Conservation (phyloP, 768 basidiomycete species). For the Boletus subparvulus region DNA sequence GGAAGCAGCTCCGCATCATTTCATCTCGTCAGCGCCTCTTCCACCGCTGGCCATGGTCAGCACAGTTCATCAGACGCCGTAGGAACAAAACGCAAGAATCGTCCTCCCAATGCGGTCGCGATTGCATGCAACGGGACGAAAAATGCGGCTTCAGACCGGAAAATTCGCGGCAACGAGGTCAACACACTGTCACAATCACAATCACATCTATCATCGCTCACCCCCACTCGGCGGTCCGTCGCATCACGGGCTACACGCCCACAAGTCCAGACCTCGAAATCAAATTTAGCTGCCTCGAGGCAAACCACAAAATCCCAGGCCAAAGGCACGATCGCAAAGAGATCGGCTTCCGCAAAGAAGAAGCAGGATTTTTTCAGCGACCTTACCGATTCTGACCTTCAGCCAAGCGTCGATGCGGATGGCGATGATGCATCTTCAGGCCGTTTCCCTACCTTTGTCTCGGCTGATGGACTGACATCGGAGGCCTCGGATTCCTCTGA, state of each 20-base stretch:
- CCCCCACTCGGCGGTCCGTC: slow-evolving; percentile 19
- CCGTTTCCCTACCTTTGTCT: slow-evolving; percentile 66
- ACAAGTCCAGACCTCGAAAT: slow-evolving; percentile 23
- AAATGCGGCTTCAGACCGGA: slow-evolving; percentile 19
- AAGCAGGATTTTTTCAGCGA: slow-evolving; percentile 14
- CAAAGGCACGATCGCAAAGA: slow-evolving; percentile 37
- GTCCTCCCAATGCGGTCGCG: slow-evolving; percentile 51
- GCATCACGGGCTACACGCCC: slow-evolving; percentile 27
- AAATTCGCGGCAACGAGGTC: slow-evolving; percentile 33
- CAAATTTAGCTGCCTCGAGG: slow-evolving; percentile 35
- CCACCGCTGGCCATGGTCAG: slow-evolving; percentile 31
- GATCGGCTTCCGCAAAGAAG: slow-evolving; percentile 20
- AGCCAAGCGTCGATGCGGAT: slow-evolving; percentile 38
- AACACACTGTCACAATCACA: slow-evolving; percentile 37
- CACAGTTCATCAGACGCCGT: slow-evolving; percentile 12
- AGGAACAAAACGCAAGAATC: slow-evolving; percentile 50
- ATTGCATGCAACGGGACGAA: slow-evolving; percentile 31
- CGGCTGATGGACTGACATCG: slow-evolving; percentile 57
- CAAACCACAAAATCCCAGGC: slow-evolving; percentile 38
- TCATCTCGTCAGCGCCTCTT: slow-evolving; percentile 16
- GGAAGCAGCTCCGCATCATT: slow-evolving; percentile 17
- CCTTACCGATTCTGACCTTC: slow-evolving; percentile 27
- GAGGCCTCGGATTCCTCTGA: slow-evolving; percentile 47
- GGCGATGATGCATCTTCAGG: slow-evolving; percentile 34
- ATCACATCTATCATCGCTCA: slow-evolving; percentile 33